A percentile compares a stretch with the other conserved stretches of the same genome.
These are phyloP conservation scores for Fusarium camptoceras DNA, from an alignment of 2,329 filamentous ascomycete genomes.

Conservation along the genomic window DNA sequence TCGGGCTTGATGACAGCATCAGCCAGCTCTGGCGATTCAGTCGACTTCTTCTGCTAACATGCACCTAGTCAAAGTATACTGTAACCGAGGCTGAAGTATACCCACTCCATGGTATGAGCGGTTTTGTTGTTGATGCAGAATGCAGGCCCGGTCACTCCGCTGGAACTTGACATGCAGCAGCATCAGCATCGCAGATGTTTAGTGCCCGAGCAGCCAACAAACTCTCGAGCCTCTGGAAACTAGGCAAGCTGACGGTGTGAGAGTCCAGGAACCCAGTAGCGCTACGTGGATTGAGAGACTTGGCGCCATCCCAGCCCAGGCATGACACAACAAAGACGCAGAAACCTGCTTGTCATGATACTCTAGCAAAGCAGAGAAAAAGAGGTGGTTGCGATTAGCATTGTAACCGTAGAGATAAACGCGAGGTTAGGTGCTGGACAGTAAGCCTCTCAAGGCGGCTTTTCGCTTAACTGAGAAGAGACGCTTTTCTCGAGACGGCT, in stretches of 20 bases:
- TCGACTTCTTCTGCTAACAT: conserved; percentile 15
- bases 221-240: conserved; percentile 21
- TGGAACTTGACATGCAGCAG: conserved; percentile 25
- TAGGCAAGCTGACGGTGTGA: conserved; percentile 21
- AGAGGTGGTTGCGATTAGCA: conserved; percentile 23
- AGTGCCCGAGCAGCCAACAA: conserved; percentile 31
- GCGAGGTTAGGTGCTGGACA: conserved; percentile 11
- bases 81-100: conserved; percentile 29
- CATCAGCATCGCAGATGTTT: conserved; percentile 20
- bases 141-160: conserved; percentile 26
- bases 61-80: conserved; percentile 32
- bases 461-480: conserved; percentile 29
- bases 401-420: conserved; percentile 33
- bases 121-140: conserved; percentile 33
- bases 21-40: conserved; percentile 19
- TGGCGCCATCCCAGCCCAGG: conserved; percentile 33
- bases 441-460: conserved; percentile 27
- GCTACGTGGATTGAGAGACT: conserved; percentile 34
- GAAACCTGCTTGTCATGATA: conserved; percentile 35
- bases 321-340: conserved; percentile 36
- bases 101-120: conserved; percentile 24
- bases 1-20: conserved; percentile 27
- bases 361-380: conserved; percentile 4
- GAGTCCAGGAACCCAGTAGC: conserved; percentile 29
- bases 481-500: conserved; percentile 38